Evolutionary conservation across 768 basidiomycete species (phyloP).

Genomic region (Floccularia luteovirens): DNA sequence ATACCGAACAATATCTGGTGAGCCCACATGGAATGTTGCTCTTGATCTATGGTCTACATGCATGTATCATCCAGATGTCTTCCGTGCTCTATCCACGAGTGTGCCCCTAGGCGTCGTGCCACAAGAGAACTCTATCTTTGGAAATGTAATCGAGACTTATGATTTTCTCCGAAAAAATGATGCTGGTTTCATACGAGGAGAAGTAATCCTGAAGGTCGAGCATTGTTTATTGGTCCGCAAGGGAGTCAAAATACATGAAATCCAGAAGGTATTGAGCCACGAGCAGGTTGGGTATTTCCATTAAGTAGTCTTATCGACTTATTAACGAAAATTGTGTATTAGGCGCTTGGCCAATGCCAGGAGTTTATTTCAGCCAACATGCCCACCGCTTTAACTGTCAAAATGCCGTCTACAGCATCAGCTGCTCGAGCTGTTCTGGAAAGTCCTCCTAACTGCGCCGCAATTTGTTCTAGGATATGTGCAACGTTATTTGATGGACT

Average conservation of each 20-base stretch:
- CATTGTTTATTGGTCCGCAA: conserved; percentile 63
- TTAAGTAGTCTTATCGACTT: conserved; percentile 2
- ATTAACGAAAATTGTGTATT: not conserved
- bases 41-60: too few relatives aligned
- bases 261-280: conserved; percentile 63
- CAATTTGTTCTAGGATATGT: conserved; percentile 68
- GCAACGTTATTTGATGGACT: conserved; percentile 52
- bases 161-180: conserved; percentile 46
- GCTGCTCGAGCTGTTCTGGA: conserved; percentile 49
- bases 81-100: conserved; percentile 37
- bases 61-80: conserved; percentile 39
- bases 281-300: conserved; percentile 50
- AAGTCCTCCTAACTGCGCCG: conserved; percentile 45
- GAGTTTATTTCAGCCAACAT: conserved; percentile 47
- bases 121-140: conserved; percentile 75
- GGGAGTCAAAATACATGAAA: conserved; percentile 47
- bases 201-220: conserved; percentile 49
- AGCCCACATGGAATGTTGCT: not conserved
- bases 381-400: conserved; percentile 43
- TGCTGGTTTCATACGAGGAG: conserved; percentile 49
- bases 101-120: conserved; percentile 61
- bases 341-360: conserved; percentile 81
- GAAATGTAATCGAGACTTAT: conserved; percentile 69
- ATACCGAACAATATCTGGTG: conserved; percentile 26
- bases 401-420: conserved; percentile 64